Evolutionary conservation across 1,284 basidiomycete genomes (phyloP), one percentile per base, ranked within the genome.

Genomic region (Melampsora americana): DNA sequence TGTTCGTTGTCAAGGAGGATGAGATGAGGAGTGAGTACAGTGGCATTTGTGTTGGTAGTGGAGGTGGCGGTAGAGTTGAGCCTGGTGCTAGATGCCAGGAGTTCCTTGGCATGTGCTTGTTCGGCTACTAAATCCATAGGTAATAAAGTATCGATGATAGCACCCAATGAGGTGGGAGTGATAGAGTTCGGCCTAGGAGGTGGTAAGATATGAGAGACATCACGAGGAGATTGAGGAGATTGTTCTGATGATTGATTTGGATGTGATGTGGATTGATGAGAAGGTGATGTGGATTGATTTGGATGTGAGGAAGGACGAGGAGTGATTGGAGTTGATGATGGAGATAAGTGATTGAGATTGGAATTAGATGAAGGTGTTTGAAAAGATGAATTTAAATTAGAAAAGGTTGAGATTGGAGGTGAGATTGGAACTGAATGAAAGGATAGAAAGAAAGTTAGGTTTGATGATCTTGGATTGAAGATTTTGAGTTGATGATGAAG

Each of bases 101-200:
- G 50, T 20, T 56, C n/a, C n/a, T 61, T 32, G 16, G n/a, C 16
- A 18, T 61, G 20, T 23, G 60, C n/a, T 20, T 61, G 20, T 23
- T 61, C n/a, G 23, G 30, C 16, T n/a, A 30, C 16, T 5, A 61
- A 23, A 18, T 61, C 60, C 60, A 61, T 61, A 2, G 60, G 60
- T 30, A 61, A 61, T 16, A 61, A 23, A 26, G 60, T 32, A 16
- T n/a, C 60, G 16, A 61, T 61, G 60, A 61, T 23, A 6, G 20
- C 30, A 61, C 60, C 30, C 2, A 61, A 32, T 23, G 16, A 23
- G 16, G 5, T 16, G 30, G 60, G 60, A 61, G 60, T 61, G 30
- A 61, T 26, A 61, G 60, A 20, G 16, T 61, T 61, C 30, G 60
- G 60, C 16, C 60, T n/a, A 32, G 60, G 23, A 61, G 60, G 60